These are phyloP conservation scores for Rhododendron kiyosumense DNA, from an alignment of 148 eudicot species.

Conservation along the genomic window DNA sequence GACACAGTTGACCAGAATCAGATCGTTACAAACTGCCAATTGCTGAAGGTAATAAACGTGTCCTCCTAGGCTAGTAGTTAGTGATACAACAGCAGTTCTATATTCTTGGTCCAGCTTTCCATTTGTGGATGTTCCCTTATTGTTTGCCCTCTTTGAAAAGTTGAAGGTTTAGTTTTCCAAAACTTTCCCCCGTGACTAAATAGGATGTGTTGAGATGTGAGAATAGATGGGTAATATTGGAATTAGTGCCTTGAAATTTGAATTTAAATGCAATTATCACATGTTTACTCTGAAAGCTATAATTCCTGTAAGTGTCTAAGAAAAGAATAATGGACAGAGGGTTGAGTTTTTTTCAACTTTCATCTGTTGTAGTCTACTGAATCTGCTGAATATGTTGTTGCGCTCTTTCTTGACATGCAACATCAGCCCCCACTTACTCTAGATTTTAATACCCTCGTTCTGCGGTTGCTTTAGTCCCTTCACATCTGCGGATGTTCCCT, in stretches of 20 bases:
- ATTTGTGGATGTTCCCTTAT: not conserved
- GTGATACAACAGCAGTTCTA: not conserved
- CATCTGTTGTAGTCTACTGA: not conserved
- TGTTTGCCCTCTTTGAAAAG: not conserved
- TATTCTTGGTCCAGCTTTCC: not conserved
- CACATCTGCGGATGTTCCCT: too few relatives aligned
- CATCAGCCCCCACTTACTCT: too few relatives aligned
- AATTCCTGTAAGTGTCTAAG: not conserved
- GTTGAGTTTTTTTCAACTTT: not conserved
- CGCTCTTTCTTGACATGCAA: not conserved
- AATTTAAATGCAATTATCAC: not conserved
- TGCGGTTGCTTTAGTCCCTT: too few relatives aligned
- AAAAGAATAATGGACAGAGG: not conserved
- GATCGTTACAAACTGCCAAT: conserved; percentile 79
- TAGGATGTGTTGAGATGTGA: not conserved
- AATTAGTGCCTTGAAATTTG: not conserved
- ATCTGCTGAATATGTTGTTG: not conserved
- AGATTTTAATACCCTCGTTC: too few relatives aligned
- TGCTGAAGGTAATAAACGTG: conserved; percentile 62
- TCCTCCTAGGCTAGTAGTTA: not conserved
- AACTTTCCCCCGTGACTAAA: too few relatives aligned
- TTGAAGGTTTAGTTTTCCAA: too few relatives aligned
- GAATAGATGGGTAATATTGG: not conserved
- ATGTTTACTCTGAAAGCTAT: not conserved
- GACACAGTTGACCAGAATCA: conserved; percentile 94